phyloP scores from a whole-genome alignment of 257 asterid species.

The Plantago ovata region DNA sequence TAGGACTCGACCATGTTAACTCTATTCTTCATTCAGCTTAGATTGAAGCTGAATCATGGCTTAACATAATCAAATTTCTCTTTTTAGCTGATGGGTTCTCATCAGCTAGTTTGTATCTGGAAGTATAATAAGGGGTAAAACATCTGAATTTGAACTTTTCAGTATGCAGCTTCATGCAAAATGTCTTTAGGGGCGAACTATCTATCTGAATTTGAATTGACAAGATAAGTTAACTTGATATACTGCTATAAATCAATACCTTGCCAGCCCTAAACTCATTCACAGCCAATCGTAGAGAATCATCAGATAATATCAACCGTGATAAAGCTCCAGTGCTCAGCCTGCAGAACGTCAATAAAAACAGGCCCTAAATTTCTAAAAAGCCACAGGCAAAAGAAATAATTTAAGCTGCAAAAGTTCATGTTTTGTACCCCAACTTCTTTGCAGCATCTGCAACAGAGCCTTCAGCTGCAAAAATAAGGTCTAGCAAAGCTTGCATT shows the following conservation, averaged over 20 bases:
- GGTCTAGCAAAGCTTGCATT: slow-evolving; percentile 92
- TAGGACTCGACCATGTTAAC: background rate
- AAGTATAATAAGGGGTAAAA: background rate
- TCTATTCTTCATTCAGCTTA: background rate
- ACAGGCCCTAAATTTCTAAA: slow-evolving; percentile 12
- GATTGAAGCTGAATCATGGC: background rate
- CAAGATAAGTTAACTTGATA: background rate
- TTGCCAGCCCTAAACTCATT: slow-evolving; percentile 72
- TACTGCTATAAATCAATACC: slow-evolving; percentile 37
- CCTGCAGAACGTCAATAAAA: slow-evolving; percentile 35
- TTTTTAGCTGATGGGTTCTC: background rate
- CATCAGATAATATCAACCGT: slow-evolving; percentile 83
- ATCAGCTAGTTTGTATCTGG: background rate
- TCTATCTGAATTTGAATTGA: slow-evolving; percentile 2
- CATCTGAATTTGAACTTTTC: too few species aligned
- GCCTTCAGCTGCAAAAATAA: slow-evolving; percentile 75
- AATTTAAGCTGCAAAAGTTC: background rate
- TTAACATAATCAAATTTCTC: background rate
- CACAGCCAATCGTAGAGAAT: slow-evolving; percentile 79
- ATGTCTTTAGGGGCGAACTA: background rate
- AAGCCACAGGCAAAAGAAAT: slow-evolving; percentile 9
- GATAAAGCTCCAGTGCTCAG: slow-evolving; percentile 94
- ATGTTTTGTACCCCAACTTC: slow-evolving; percentile 64
- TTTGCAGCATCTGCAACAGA: slow-evolving; percentile 85
- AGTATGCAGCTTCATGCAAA: background rate